Evolutionary conservation across 257 asterid genomes (phyloP), one percentile per base, ranked within the genome.

Genomic region (Eucommia ulmoides): DNA sequence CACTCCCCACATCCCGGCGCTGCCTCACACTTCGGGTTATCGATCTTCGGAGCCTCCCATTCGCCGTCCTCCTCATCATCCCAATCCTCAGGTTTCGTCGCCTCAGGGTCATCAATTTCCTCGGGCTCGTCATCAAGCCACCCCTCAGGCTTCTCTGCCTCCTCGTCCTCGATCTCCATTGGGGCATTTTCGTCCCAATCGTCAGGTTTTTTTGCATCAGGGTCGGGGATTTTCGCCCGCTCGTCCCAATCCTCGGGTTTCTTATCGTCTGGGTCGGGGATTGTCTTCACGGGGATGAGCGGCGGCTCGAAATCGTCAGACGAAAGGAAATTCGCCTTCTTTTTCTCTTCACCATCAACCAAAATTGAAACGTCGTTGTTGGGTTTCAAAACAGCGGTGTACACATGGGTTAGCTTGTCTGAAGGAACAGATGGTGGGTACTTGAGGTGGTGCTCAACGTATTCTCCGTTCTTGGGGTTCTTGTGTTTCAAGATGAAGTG

Each of bases 71-170:
- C 98, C 35, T 91, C 94, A 49, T 91, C 96, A 52, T 83, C 96
- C 98, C 98, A 91, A 44, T 91, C 98, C 61, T 85, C 98, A 3
- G 96, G 96, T 57, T 91, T 91, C 3, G 79, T 55, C 11, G 96
- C 81, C 64, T 86, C 98, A 1, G 98, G 96, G 57, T 91, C 96
- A 63, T 91, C 94, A 23, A 91, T 64, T 58, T 91, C 98, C 63
- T 83, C 98, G 5, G 98, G 98, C 65, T 91, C 98, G 49, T 85
- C 96, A 74, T 85, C 96, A 68, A 91, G 75, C 98, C 98, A 91
- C 11, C 98, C 96, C 58, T 80, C 93, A 12, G 98, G 98, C 64
- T 91, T 91, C 62, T 45, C 87, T 20, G 96, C 93, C 5, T 83
- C 96, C 65, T 73, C 87, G 52, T 91, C 99, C 50, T 64, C 87